Base-by-base conservation (phyloP, 2,329 filamentous ascomycete species). In the Aspergillus fumigatus region DNA sequence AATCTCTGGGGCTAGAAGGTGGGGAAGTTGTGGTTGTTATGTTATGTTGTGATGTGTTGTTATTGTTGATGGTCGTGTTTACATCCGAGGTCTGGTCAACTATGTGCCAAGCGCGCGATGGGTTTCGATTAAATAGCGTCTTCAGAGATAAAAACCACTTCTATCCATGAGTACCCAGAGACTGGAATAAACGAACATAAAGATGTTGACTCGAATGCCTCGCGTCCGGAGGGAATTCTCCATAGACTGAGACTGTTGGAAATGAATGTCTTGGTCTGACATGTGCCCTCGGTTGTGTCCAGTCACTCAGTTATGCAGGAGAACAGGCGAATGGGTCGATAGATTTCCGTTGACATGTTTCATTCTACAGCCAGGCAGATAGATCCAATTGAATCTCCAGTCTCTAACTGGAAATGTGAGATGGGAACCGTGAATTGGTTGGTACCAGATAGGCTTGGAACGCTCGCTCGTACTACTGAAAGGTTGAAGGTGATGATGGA, bases 51-150 rank as follows among this genome's bases (percentile, higher is more conserved):
- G n/a, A 23, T 45, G 32, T 45, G 41, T 45, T 45, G 41, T 45
- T 19, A 19, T 45, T 19, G n/a, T 45, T 45, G 41, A 23, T 26
- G 43, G 19, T 47, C 21, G 17, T 47, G 19, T 47, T 47, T 47
- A 25, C 41, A 45, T 45, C 3, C n/a, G 41, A 8, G n/a, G 5
- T 35, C 6, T 48, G 43, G 32, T 29, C 38, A 53, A 54, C 48
- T 48, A 53, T 53, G 38, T 26, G 47, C 43, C 50, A 52, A 53
- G 54, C 45, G 17, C 59, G 50, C 32, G 32, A 38, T 7, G 32
- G 32, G 32, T 17, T 35, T 35, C 32, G 32, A 35, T 35, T 35
- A 38, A 38, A 38, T 38, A 38, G 32, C 32, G 32, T 17, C 32
- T 38, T 38, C 32, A 38, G 32, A 38, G 32, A 38, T 6, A 17